Conservation (phyloP, 495 filamentous ascomycete genomes). For the Annulohypoxylon nitens region DNA sequence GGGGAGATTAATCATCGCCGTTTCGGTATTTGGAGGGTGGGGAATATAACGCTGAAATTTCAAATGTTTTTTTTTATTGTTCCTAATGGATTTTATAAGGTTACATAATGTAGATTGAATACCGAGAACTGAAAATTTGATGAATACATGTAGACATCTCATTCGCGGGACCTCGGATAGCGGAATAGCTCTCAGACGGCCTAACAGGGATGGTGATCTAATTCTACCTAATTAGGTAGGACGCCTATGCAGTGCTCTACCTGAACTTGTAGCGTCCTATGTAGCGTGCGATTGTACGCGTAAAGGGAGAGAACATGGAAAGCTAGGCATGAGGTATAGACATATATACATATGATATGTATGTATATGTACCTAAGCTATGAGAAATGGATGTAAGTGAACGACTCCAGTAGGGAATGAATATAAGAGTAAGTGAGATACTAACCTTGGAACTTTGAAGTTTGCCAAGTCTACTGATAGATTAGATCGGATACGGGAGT, state of each 20-base stretch:
- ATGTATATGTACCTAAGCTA: slow-evolving; percentile 21
- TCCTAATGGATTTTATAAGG: slow-evolving; percentile 1
- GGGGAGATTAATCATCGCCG: background rate
- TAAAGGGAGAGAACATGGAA: background rate
- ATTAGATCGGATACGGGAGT: slow-evolving; percentile 43
- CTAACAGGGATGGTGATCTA: slow-evolving; percentile 31
- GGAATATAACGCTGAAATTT: background rate
- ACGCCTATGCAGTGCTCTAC: slow-evolving; percentile 4
- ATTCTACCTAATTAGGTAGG: slow-evolving; percentile 35
- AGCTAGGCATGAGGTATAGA: background rate
- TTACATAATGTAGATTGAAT: slow-evolving; percentile 17
- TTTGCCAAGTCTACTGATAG: slow-evolving; percentile 35
- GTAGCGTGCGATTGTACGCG: slow-evolving; percentile 13
- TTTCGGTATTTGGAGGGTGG: slow-evolving; percentile 5
- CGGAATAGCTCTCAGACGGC: slow-evolving; percentile 31
- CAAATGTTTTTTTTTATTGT: background rate
- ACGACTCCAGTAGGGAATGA: slow-evolving; percentile 13
- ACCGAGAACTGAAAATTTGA: background rate
- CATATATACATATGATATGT: background rate
- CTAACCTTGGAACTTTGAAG: slow-evolving; percentile 13
- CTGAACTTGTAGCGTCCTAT: background rate
- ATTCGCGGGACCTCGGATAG: slow-evolving; percentile 37
- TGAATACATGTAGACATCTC: slow-evolving; percentile 4
- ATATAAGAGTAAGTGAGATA: slow-evolving; percentile 18
- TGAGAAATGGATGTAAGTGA: slow-evolving; percentile 23